These are phyloP conservation scores for Nicotiana attenuata DNA, from an alignment of 257 asterid genomes.

Conservation along the genomic window DNA sequence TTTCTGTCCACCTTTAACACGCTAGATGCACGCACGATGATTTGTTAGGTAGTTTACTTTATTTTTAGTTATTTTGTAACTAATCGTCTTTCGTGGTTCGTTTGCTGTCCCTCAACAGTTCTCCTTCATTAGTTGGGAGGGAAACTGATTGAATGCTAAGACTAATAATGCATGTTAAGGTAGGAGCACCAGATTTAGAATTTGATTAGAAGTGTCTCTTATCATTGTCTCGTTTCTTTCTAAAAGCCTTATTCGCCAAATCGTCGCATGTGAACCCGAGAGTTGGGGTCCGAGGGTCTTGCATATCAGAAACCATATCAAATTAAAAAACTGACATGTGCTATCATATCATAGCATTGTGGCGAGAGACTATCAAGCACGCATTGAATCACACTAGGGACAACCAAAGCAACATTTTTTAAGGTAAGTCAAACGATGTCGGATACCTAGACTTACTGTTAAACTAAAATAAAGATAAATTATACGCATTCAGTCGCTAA, in stretches of 20 bases:
- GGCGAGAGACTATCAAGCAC: too few species aligned
- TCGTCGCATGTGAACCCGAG: not conserved
- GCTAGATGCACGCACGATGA: not conserved
- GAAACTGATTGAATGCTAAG: not conserved
- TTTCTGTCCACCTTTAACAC: not conserved
- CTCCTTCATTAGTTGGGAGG: not conserved
- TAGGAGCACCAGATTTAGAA: not conserved
- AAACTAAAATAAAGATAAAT: too few species aligned
- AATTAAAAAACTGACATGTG: too few species aligned
- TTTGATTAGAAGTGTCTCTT: not conserved
- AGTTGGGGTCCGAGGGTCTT: not conserved
- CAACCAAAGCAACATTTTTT: too few species aligned
- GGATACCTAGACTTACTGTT: too few species aligned
- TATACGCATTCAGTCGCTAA: too few species aligned
- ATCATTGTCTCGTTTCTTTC: too few species aligned
- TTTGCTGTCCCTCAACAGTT: not conserved
- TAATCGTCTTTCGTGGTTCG: not conserved
- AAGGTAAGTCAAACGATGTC: too few species aligned
- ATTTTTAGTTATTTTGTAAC: not conserved
- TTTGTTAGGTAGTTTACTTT: not conserved
- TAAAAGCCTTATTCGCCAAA: not conserved
- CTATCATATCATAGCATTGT: too few species aligned
- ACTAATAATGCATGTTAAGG: not conserved
- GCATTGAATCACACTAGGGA: too few species aligned
- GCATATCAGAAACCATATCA: not conserved